Base-by-base conservation (phyloP, 2,329 filamentous ascomycete species). In the Ascocoryne sarcoides region DNA sequence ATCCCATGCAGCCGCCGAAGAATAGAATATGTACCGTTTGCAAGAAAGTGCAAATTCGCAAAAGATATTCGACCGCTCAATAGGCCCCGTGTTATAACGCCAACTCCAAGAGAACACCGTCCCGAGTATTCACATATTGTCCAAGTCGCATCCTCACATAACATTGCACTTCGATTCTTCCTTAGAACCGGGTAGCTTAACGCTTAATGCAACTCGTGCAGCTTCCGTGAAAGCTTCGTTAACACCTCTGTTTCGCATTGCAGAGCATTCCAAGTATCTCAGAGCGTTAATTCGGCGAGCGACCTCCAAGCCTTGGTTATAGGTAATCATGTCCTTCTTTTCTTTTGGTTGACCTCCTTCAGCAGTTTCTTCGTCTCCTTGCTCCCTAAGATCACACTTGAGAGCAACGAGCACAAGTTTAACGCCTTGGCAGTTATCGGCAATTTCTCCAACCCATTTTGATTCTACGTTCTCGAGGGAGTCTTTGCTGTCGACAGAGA, bases 171-270 rank as follows among this genome's bases (percentile, higher is more conserved):
- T 77, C 47, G 67, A 67, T 43, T 77, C 73, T 46, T 80, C 76
- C 53, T 59, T 60, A 12, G 55, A 59, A 2, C 75, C 72, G 45
- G 76, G 76, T 54, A 77, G 75, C 65, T 75, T 80, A 42, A 82
- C 77, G 51, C 76, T 79, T 41, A 98, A 71, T 10, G 92, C 92
- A 26, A 98, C 92, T 57, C 93, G 83, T 17, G 92, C 90, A 30
- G 92, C 92, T 69, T 98, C 92, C 30, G 92, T 96, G 59, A 98
- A 98, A 32, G 92, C 92, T 65, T 98, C 92, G 65, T 96, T 95
- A 59, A 98, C 93, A 46, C 92, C 92, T 37, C 92, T 79, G 65
- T 98, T 98, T 66, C 89, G 83, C 80, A 96, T 96, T 42, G 92
- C 92, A 28, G 92, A 96, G 70, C 92, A 98, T 71, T 98, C 92